Conservation (phyloP, 2,329 filamentous ascomycete species). For the Fusarium udum region DNA sequence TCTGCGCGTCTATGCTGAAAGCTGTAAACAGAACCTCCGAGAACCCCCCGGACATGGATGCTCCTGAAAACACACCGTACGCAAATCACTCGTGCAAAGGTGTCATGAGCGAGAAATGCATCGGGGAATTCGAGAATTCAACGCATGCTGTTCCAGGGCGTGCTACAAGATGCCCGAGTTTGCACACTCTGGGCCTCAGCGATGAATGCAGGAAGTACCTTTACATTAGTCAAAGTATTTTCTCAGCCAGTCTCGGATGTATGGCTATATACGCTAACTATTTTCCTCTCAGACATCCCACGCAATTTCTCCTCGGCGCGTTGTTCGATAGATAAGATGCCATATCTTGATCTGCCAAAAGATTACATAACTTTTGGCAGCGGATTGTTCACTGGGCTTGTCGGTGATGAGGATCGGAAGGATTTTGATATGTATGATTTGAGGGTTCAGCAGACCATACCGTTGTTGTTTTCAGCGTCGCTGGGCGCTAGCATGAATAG, state of each 20-base stretch:
- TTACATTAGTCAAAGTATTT: not conserved
- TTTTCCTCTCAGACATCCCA: fast-evolving
- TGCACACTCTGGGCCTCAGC: fast-evolving
- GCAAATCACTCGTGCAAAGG: not conserved
- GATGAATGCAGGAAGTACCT: not conserved
- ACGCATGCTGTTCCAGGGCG: not conserved
- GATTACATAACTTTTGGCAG: not conserved
- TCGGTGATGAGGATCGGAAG: not conserved
- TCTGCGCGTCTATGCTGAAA: not conserved
- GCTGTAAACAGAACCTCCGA: not conserved
- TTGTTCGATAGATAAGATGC: not conserved
- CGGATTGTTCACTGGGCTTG: fast-evolving
- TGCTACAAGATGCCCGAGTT: no score
- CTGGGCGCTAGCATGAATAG: not conserved
- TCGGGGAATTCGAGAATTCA: not conserved
- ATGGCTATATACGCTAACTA: not conserved
- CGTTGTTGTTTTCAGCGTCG: not conserved
- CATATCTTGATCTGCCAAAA: not conserved
- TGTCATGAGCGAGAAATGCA: not conserved
- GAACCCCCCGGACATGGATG: not conserved
- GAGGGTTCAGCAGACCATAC: not conserved
- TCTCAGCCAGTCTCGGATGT: not conserved
- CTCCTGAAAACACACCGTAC: fast-evolving
- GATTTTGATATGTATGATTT: not conserved
- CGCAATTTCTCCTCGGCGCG: not conserved